These are phyloP conservation scores for Trichaptum fuscoviolaceum DNA, from an alignment of 768 basidiomycete genomes.

Conservation along the genomic window DNA sequence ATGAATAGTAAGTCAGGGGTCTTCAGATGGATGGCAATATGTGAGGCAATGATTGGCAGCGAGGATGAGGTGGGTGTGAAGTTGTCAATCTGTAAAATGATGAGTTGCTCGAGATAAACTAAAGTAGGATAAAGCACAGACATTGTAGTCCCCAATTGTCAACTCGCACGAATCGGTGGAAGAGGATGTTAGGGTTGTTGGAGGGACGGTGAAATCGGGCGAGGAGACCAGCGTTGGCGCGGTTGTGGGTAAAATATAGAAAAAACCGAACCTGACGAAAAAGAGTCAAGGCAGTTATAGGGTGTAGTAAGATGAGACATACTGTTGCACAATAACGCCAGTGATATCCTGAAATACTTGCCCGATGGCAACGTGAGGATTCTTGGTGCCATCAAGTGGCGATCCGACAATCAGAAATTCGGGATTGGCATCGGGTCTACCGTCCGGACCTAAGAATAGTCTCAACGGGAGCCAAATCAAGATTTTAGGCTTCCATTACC, in stretches of 20 bases:
- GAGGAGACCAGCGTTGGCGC: slow-evolving; percentile 41
- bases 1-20: slow-evolving; percentile 57
- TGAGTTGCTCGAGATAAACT: slow-evolving; percentile 2
- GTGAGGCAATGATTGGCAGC: slow-evolving; percentile 43
- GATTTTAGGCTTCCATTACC: slow-evolving; percentile 24
- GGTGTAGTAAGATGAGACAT: slow-evolving; percentile 14
- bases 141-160: slow-evolving; percentile 60
- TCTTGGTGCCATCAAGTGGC: slow-evolving; percentile 48
- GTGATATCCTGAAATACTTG: slow-evolving; percentile 42
- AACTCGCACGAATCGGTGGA: slow-evolving; percentile 36
- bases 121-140: slow-evolving; percentile 19
- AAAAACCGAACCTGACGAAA: slow-evolving; percentile 38
- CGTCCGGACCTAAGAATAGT: slow-evolving; percentile 34
- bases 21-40: slow-evolving; percentile 43
- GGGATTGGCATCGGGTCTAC: slow-evolving; percentile 52
- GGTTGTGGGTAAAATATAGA: slow-evolving; percentile 52
- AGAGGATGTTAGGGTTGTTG: slow-evolving; percentile 32
- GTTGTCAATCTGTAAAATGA: slow-evolving; percentile 44
- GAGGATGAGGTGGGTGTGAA: slow-evolving; percentile 44
- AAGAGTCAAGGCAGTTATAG: background rate
- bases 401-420: slow-evolving; percentile 50
- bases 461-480: background rate
- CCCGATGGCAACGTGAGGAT: slow-evolving; percentile 46
- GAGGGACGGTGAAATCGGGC: slow-evolving; percentile 28
- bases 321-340: slow-evolving; percentile 53